Conservation (phyloP, 169 alveolate genomes). For the Cryptosporidium viatorum region DNA sequence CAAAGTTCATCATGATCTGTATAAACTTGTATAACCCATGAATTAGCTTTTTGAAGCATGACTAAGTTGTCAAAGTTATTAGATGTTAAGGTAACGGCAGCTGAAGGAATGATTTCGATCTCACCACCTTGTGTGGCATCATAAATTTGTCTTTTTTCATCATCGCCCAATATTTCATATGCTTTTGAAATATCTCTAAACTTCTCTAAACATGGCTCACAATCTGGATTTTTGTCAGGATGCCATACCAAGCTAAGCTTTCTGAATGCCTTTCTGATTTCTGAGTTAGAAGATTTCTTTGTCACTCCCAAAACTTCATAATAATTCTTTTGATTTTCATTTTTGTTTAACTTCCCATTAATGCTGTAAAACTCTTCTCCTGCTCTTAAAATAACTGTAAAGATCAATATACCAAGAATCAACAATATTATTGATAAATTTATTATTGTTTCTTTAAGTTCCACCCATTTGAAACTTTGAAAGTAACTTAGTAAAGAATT, state of each 20-base stretch:
- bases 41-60: slow-evolving; percentile 64
- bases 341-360: slow-evolving; percentile 36
- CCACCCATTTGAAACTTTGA: slow-evolving; percentile 11
- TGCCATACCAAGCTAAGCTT: slow-evolving; percentile 84
- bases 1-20: slow-evolving; percentile 80
- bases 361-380: slow-evolving; percentile 62
- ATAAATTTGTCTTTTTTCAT: slow-evolving; percentile 86
- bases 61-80: slow-evolving; percentile 76
- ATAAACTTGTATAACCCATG: slow-evolving; percentile 80
- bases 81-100: slow-evolving; percentile 75
- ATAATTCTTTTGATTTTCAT: slow-evolving; percentile 81
- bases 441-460: slow-evolving; percentile 7
- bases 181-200: slow-evolving; percentile 88
- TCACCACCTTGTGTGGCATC: slow-evolving; percentile 82
- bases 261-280: slow-evolving; percentile 85
- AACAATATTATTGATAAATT: slow-evolving; percentile 27
- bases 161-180: slow-evolving; percentile 87
- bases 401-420: slow-evolving; percentile 3
- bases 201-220: slow-evolving; percentile 84
- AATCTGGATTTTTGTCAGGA: slow-evolving; percentile 86
- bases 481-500: background rate
- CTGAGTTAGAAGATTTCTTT: slow-evolving; percentile 80
- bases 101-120: slow-evolving; percentile 78
- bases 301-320: slow-evolving; percentile 85
- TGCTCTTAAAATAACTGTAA: slow-evolving; percentile 34